These are phyloP conservation scores for Combretum micranthum DNA, from an alignment of 345 rosid genomes.

Conservation along the genomic window DNA sequence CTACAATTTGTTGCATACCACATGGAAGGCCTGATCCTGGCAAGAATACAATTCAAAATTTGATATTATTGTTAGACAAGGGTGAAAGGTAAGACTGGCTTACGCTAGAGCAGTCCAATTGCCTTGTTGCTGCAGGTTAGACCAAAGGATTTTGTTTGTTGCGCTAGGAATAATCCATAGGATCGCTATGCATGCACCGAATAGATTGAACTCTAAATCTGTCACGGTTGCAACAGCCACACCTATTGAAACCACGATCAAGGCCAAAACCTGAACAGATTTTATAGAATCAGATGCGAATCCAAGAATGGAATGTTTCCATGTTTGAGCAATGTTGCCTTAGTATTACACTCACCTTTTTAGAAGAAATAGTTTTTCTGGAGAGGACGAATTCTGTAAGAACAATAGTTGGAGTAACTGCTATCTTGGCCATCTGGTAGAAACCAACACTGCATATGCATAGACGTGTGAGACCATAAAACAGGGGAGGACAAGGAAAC, in stretches of 20 bases:
- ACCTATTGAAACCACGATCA: constrained; percentile 67
- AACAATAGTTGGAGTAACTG: constrained; percentile 92
- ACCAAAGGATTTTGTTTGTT: constrained; percentile 85
- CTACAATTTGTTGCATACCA: no score
- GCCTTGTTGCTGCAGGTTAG: constrained; percentile 77
- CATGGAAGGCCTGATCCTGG: constrained; percentile 1
- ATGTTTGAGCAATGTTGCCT: neutral
- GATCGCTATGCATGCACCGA: constrained; percentile 74
- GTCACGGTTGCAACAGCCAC: constrained; percentile 88
- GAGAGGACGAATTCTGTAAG: constrained; percentile 69
- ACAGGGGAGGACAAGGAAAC: no score
- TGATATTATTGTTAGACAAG: neutral
- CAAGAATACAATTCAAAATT: neutral
- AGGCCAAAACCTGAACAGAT: constrained; percentile 55
- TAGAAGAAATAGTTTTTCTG: constrained; percentile 52
- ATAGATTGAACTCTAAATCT: constrained; percentile 72
- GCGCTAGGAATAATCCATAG: constrained; percentile 93
- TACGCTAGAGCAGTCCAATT: constrained; percentile 97
- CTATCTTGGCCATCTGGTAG: constrained; percentile 97
- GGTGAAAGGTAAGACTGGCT: constrained; percentile 9
- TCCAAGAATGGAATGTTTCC: neutral
- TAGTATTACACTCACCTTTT: constrained; percentile 36
- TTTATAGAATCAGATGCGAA: neutral
- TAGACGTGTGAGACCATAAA: neutral
- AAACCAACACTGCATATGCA: constrained; percentile 67